Evolutionary conservation across 306 rosid genomes (phyloP), one percentile per base, ranked within the genome.

Genomic region (Benincasa hispida): DNA sequence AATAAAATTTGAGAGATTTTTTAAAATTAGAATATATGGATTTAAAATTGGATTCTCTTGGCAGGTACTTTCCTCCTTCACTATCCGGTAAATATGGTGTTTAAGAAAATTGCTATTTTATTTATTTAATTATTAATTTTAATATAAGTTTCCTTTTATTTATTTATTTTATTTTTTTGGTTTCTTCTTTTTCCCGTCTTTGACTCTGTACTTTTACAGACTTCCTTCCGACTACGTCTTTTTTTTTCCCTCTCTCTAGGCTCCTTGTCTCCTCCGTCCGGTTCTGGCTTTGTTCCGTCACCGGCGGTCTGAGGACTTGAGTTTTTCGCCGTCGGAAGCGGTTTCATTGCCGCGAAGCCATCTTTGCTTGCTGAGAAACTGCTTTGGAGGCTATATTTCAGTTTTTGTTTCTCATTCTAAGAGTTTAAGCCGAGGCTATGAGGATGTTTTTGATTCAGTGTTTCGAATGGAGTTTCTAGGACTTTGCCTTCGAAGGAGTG

Each of bases 391-490:
- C 72, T 82, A 21, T 50, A 27, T 72, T 79, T 21, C 79, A 50
- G 12, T 48, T 65, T 76, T 42, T 22, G 25, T 32, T 61, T 61
- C 25, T 19, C 30, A 76, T 74, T 81, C 80, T 78, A 25, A 61
- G 69, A 62, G 79, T 81, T 83, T 24, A 79, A 85, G 80, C 84
- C 15, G 74, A 34, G 74, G 55, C 19, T n/a, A 11, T 21, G 50
- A 50, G 32, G 70, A 57, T 67, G 67, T 56, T 75, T 87, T 83
- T 87, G 87, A 85, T 84, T 82, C 82, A 76, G 70, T 76, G 75
- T 75, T 74, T 73, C 72, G 76, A 83, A 81, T 41, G 83, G 87
- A 78, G 88, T 80, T 79, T 34, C 39, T 79, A 68, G 79, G 81
- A 75, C 70, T 88, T 72, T 53, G 79, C 60, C 60, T 79, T 79